Evolutionary conservation across 345 rosid species (phyloP).

Genomic region (Syzygium oleosum): DNA sequence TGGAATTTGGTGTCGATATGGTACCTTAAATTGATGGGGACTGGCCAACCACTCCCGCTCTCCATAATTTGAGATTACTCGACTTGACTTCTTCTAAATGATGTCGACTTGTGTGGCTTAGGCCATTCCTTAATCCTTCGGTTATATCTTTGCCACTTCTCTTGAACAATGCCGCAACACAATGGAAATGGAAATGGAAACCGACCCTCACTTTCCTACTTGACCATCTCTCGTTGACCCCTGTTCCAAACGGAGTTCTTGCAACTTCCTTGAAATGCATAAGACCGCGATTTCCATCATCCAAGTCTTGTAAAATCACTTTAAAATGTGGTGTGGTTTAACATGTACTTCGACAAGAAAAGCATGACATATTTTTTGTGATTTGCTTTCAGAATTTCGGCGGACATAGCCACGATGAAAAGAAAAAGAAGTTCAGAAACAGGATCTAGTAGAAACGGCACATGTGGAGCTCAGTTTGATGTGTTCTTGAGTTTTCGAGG

Average conservation of each 20-base stretch:
- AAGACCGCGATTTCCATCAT: too few species aligned
- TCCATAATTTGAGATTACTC: neutral
- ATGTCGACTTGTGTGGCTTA: neutral
- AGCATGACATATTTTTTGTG: too few species aligned
- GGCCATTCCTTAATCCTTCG: neutral
- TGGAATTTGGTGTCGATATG: neutral
- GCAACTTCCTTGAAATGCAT: neutral
- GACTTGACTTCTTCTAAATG: neutral
- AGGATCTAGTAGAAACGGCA: neutral
- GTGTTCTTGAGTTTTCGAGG: neutral
- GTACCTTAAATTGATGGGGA: neutral
- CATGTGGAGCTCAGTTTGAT: neutral
- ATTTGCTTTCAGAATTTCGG: too few species aligned
- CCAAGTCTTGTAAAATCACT: too few species aligned
- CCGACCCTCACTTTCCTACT: accelerated
- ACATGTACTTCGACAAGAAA: too few species aligned
- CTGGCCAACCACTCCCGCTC: accelerated
- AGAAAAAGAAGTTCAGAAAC: neutral
- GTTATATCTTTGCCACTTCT: too few species aligned
- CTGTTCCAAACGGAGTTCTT: too few species aligned
- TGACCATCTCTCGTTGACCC: neutral
- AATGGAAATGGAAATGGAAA: too few species aligned
- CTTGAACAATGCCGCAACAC: accelerated
- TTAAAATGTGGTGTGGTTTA: too few species aligned
- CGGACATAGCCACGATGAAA: too few species aligned